Conservation (phyloP, 768 basidiomycete species). For the Hydnomerulius pinastri region DNA sequence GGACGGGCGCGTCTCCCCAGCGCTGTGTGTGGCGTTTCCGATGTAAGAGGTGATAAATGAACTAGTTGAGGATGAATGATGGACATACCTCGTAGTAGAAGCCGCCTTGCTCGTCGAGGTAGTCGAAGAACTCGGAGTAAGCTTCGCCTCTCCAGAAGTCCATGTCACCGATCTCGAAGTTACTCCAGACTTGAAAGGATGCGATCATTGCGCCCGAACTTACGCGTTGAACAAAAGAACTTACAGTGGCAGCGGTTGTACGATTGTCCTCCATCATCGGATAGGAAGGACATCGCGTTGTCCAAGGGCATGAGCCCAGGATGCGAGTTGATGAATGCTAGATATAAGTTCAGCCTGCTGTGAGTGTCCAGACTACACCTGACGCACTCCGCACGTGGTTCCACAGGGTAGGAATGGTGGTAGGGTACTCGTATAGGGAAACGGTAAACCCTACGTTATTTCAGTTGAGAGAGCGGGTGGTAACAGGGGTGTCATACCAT, state of each 20-base stretch:
- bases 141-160: constrained; percentile 87
- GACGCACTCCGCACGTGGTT: constrained; percentile 61
- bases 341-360: not conserved
- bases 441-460: constrained; percentile 67
- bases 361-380: not conserved
- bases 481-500: constrained; percentile 49
- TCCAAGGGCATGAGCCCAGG: constrained; percentile 61
- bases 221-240: constrained; percentile 26
- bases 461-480: constrained; percentile 23
- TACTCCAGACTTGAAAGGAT: constrained; percentile 59
- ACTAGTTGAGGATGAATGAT: not conserved
- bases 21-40: constrained; percentile 43
- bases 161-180: constrained; percentile 87
- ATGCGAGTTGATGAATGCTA: constrained; percentile 68
- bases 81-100: constrained; percentile 86
- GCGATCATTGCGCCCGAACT: not conserved
- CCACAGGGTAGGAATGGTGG: constrained; percentile 85
- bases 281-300: constrained; percentile 74
- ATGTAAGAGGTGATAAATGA: not conserved
- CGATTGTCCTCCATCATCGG: constrained; percentile 63
- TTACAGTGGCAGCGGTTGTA: constrained; percentile 82
- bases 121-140: constrained; percentile 82
- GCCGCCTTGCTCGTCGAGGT: constrained; percentile 79
- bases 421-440: constrained; percentile 73
- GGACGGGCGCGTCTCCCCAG: constrained; percentile 89